Evolutionary conservation across 371 early-diverging fungal genomes (phyloP).

Genomic region (Fennellomyces sp.): DNA sequence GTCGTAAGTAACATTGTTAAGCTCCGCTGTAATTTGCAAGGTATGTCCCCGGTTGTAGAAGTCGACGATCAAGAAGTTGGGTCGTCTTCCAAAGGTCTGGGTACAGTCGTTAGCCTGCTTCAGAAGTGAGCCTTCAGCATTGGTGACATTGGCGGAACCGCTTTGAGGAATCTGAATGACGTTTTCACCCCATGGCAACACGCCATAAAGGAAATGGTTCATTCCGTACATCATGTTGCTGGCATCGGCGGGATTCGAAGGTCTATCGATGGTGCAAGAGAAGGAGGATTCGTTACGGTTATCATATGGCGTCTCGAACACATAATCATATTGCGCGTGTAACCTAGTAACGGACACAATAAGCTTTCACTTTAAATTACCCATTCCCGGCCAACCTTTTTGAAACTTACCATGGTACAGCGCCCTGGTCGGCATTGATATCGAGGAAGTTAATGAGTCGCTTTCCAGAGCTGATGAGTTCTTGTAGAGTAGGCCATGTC

Average conservation of each 20-base stretch:
- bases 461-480: constrained; percentile 67
- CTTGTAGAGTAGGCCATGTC: constrained; percentile 71
- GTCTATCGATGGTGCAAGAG: constrained; percentile 58
- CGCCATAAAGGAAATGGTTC: constrained; percentile 62
- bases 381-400: background rate
- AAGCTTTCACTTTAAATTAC: background rate
- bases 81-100: constrained; percentile 51
- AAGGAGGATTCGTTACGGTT: constrained; percentile 44
- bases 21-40: constrained; percentile 54
- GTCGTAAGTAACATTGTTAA: constrained; percentile 67
- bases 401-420: constrained; percentile 62
- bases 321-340: constrained; percentile 53
- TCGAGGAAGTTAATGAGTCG: constrained; percentile 71
- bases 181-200: constrained; percentile 28
- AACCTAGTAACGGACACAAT: constrained; percentile 38
- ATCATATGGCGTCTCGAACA: constrained; percentile 63
- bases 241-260: constrained; percentile 32
- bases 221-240: constrained; percentile 57
- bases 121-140: constrained; percentile 40
- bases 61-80: constrained; percentile 78
- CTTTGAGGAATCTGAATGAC: constrained; percentile 55
- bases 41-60: constrained; percentile 71
- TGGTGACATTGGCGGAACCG: constrained; percentile 51
- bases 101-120: constrained; percentile 48
- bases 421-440: constrained; percentile 48